phyloP scores from a whole-genome alignment of 495 filamentous ascomycete genomes.

The Aspergillus indologenus region DNA sequence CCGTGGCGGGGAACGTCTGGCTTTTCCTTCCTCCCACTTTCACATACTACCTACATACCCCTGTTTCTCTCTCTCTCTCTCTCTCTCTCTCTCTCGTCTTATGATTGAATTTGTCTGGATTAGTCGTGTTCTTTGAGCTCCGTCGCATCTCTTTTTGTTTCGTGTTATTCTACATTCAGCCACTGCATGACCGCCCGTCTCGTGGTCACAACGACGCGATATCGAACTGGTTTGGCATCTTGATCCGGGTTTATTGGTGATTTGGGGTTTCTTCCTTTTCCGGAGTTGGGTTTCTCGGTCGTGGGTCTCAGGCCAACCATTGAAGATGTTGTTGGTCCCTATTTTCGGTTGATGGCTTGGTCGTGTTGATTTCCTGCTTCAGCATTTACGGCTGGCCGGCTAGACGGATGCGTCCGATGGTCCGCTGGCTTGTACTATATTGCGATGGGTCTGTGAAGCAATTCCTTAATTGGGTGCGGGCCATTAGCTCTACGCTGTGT shows the following conservation, averaged over 20 bases:
- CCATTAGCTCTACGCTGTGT: too few relatives aligned
- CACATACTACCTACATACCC: background rate
- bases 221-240: background rate
- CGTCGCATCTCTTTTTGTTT: background rate
- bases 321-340: background rate
- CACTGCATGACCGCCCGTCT: background rate
- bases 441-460: too few relatives aligned
- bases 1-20: background rate
- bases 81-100: background rate
- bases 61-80: background rate
- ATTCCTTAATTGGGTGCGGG: too few relatives aligned
- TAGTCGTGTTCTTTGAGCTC: background rate
- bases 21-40: background rate
- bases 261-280: background rate
- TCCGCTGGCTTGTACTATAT: too few relatives aligned
- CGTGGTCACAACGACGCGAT: background rate
- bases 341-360: background rate
- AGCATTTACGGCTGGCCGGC: background rate
- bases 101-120: background rate
- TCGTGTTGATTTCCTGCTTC: background rate
- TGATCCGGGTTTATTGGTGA: background rate
- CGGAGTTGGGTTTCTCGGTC: background rate
- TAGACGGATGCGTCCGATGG: background rate
- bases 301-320: too few relatives aligned
- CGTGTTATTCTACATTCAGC: background rate